These are phyloP conservation scores for Chrysopogon serrulatus DNA, from an alignment of 176 grass and related monocot species.

Conservation along the genomic window DNA sequence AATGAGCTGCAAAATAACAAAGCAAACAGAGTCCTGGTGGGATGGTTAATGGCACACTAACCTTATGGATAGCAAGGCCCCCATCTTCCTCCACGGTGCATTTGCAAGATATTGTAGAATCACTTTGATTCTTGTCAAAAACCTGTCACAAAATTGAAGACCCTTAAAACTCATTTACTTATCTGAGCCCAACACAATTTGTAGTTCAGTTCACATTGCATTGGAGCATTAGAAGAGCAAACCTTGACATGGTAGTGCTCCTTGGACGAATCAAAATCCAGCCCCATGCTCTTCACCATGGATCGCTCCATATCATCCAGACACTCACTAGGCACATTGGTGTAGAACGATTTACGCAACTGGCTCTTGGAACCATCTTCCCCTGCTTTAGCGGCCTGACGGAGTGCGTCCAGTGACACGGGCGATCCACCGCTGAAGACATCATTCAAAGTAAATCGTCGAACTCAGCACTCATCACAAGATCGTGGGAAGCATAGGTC, in stretches of 20 bases:
- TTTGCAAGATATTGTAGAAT: conserved; percentile 64
- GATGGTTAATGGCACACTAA: conserved; percentile 11
- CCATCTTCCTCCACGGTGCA: conserved; percentile 48
- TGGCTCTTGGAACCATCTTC: conserved; percentile 29
- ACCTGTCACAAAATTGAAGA: conserved; percentile 33
- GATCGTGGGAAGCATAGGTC: background rate
- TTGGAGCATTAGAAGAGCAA: background rate
- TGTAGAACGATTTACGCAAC: conserved; percentile 32
- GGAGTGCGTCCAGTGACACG: conserved; percentile 21
- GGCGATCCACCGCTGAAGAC: background rate
- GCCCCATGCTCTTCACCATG: conserved; percentile 2
- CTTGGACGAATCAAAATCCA: conserved; percentile 30
- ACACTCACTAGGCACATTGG: conserved; percentile 17
- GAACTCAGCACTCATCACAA: background rate
- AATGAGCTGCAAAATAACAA: background rate
- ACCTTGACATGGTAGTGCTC: conserved; percentile 44
- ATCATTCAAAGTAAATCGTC: background rate
- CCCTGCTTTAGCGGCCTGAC: conserved; percentile 18
- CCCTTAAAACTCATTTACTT: background rate
- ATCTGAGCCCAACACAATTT: background rate
- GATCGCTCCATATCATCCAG: conserved; percentile 25
- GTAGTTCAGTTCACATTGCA: background rate
- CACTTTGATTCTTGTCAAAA: conserved; percentile 47
- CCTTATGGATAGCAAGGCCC: conserved; percentile 53
- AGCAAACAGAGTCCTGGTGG: background rate